These are phyloP conservation scores for Candida argentea DNA, from an alignment of 805 yeast species.

Conservation along the genomic window DNA sequence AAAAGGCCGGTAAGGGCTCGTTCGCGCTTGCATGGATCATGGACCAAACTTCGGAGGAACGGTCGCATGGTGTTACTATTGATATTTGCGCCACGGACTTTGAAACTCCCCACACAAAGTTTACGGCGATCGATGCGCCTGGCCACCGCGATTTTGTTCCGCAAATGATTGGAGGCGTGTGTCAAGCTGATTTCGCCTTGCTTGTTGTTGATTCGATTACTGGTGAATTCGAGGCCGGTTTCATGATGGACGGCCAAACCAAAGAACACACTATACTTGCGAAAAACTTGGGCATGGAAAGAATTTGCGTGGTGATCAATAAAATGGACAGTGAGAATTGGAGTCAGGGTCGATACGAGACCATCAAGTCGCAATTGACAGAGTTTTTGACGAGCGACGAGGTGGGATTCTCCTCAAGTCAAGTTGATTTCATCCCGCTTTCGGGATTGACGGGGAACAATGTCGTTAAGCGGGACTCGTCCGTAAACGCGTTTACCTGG, in stretches of 20 bases:
- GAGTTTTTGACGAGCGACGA: constrained; percentile 40
- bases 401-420: constrained; percentile 37
- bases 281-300: constrained; percentile 53
- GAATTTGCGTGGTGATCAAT: constrained; percentile 53
- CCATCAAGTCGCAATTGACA: constrained; percentile 38
- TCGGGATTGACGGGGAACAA: constrained; percentile 64
- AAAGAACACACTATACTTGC: constrained; percentile 69
- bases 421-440: constrained; percentile 50
- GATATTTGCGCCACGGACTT: constrained; percentile 65
- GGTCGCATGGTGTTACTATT: constrained; percentile 68
- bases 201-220: constrained; percentile 58
- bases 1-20: constrained; percentile 60
- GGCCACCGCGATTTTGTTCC: constrained; percentile 81
- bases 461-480: constrained; percentile 36
- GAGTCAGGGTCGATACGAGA: constrained; percentile 41
- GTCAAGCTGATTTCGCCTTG: constrained; percentile 69
- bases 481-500: constrained; percentile 32
- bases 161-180: constrained; percentile 75
- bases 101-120: constrained; percentile 43
- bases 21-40: constrained; percentile 80
- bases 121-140: constrained; percentile 76
- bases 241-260: constrained; percentile 60
- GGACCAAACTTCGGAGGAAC: constrained; percentile 73
- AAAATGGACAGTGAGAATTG: constrained; percentile 60
- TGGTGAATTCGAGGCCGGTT: constrained; percentile 66